Evolutionary conservation across 2,329 filamentous ascomycete genomes (phyloP).

Genomic region (Plenodomus biglobosus): DNA sequence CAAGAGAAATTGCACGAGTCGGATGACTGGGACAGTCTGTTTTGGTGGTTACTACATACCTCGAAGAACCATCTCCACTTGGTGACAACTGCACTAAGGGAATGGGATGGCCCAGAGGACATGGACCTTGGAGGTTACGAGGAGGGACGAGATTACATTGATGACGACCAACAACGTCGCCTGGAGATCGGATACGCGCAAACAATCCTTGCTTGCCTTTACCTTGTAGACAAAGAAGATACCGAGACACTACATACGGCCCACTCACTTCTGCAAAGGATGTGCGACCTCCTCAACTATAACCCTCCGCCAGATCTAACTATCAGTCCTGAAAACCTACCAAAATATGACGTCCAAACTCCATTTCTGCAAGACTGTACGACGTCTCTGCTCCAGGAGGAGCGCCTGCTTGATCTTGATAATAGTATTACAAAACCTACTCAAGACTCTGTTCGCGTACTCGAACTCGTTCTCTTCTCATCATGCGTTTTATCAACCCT

Average conservation of each 20-base stretch:
- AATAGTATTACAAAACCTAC: slow-evolving; percentile 68
- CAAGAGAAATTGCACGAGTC: slow-evolving; percentile 35
- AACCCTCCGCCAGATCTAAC: slow-evolving; percentile 56
- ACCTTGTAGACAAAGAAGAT: slow-evolving; percentile 63
- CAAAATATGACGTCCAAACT: slow-evolving; percentile 44
- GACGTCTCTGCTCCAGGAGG: slow-evolving; percentile 43
- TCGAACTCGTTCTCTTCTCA: slow-evolving; percentile 63
- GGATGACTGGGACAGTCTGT: slow-evolving; percentile 67
- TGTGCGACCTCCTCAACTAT: slow-evolving; percentile 62
- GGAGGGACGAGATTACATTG: slow-evolving; percentile 56
- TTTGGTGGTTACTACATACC: slow-evolving; percentile 66
- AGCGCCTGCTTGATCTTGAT: slow-evolving; percentile 56
- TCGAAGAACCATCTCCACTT: slow-evolving; percentile 63
- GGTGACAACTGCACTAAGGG: slow-evolving; percentile 64
- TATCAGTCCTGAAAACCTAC: slow-evolving; percentile 47
- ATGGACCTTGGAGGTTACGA: slow-evolving; percentile 66
- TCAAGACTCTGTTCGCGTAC: slow-evolving; percentile 57
- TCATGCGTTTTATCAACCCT: slow-evolving; percentile 49
- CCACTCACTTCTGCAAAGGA: slow-evolving; percentile 61
- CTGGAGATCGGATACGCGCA: slow-evolving; percentile 67
- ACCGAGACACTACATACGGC: slow-evolving; percentile 61
- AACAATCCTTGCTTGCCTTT: slow-evolving; percentile 67
- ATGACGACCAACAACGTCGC: slow-evolving; percentile 61
- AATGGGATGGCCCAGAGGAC: slow-evolving; percentile 74
- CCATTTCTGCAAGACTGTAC: slow-evolving; percentile 36